These are phyloP conservation scores for Eucalyptus tenuipes DNA, from an alignment of 345 rosid species.

Conservation along the genomic window DNA sequence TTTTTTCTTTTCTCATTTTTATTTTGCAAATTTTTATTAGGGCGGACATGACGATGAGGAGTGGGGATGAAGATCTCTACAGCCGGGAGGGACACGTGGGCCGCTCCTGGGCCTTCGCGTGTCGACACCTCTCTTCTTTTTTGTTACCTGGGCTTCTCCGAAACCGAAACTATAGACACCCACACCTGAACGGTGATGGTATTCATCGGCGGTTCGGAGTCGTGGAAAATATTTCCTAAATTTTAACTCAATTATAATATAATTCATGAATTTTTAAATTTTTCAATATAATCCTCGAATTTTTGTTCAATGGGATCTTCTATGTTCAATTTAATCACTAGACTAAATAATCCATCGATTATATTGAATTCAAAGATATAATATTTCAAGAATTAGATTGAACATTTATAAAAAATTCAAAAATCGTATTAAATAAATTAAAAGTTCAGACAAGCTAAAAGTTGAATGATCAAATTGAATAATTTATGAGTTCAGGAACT, in stretches of 20 bases:
- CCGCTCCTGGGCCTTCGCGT: neutral
- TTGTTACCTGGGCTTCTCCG: neutral
- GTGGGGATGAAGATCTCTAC: neutral
- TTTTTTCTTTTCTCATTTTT: neutral
- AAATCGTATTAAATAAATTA: fast-evolving
- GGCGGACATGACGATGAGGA: neutral
- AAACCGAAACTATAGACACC: neutral
- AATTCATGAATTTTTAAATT: no score
- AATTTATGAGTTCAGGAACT: fast-evolving
- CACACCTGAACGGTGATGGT: neutral
- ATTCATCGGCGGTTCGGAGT: neutral
- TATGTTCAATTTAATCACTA: no score
- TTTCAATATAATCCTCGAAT: fast-evolving
- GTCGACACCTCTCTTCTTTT: neutral
- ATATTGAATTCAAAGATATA: no score
- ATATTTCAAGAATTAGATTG: fast-evolving
- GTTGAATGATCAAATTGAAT: fast-evolving
- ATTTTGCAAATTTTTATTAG: neutral
- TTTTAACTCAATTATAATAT: no score
- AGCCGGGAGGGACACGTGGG: neutral
- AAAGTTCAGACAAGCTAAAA: fast-evolving
- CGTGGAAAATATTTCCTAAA: fast-evolving
- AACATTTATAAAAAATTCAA: fast-evolving
- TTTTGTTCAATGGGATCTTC: fast-evolving
- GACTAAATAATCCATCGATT: fast-evolving